Evolutionary conservation across 1,284 basidiomycete genomes (phyloP), one percentile per base, ranked within the genome.

Genomic region (Athelia psychrophila): DNA sequence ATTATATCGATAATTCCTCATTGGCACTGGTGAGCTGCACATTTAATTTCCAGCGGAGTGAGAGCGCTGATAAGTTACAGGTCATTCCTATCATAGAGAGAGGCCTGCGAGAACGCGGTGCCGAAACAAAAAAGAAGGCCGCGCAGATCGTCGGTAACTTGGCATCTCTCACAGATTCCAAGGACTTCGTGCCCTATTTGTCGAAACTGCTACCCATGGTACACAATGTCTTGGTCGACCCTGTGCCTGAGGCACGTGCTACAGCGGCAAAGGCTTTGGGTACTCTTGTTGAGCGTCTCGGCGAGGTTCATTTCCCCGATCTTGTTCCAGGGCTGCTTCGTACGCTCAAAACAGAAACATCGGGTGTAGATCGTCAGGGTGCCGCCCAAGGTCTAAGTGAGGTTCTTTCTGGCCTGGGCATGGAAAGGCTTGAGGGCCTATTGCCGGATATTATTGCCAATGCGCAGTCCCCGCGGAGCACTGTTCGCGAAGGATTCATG

Each of bases 221-320:
- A 0, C 94, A 98, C 59, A 73, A 86, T 35, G 97, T 99, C 20
- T 82, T 99, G 16, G 90, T 96, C 40, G 93, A 95, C 60, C 95
- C 95, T 44, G 95, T 98, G 4, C 96, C 95, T 1, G 97, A 99
- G 71, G 96, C 97, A 13, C 86, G 97, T 55, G 95, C 95, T 2
- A 98, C 95, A 0, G 95, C 97, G 2, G 96, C 97, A 23, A 98
- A 98, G 73, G 89, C 97, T 0, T 79, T 99, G n/a, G 97, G 97
- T 30, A 95, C 94, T 0, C 81, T 99, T 25, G 94, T 99, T 25
- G 97, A 99, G 68, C 88, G 97, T 35, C 77, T 99, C 3, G 97
- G 97, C 56, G 97, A 99, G 72, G 75, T 83, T 30, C 90, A 97
- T 69, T 99, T 99, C 84, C 95, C 95, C 9, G 93, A 98, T 60